Evolutionary conservation across 768 basidiomycete genomes (phyloP).

Genomic region (Macrocybe gigantea): DNA sequence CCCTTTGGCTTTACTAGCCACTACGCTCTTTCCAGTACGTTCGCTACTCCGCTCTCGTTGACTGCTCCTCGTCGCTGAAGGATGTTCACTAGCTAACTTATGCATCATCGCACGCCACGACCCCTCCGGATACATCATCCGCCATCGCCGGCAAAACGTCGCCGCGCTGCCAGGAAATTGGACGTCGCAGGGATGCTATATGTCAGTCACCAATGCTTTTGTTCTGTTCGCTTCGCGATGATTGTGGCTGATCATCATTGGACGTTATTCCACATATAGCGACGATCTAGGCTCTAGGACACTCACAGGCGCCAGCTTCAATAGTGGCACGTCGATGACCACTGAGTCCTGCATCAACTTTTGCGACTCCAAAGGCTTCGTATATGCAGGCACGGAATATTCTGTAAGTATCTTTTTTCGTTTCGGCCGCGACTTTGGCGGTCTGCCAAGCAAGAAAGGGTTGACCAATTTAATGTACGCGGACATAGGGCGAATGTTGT

Average conservation of each 20-base stretch:
- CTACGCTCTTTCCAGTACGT: slow-evolving; percentile 35
- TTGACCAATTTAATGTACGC: slow-evolving; percentile 9
- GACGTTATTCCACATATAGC: slow-evolving; percentile 22
- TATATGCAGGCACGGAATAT: slow-evolving; percentile 70
- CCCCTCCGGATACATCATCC: slow-evolving; percentile 17
- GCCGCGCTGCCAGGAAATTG: slow-evolving; percentile 45
- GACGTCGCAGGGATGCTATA: slow-evolving; percentile 57
- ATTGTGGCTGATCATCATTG: neutral
- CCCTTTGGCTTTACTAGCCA: slow-evolving; percentile 23
- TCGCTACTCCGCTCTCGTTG: slow-evolving; percentile 1
- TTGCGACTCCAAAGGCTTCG: slow-evolving; percentile 39
- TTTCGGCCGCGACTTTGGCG: neutral
- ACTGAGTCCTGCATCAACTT: slow-evolving; percentile 44
- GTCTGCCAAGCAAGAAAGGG: neutral
- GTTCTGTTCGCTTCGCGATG: too few species aligned
- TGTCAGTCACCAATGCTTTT: slow-evolving; percentile 28
- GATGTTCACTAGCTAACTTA: slow-evolving; percentile 13
- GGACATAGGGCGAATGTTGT: slow-evolving; percentile 47
- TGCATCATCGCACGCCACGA: slow-evolving; percentile 10
- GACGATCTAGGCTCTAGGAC: slow-evolving; percentile 57
- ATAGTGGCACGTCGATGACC: slow-evolving; percentile 53
- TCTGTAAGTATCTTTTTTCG: slow-evolving; percentile 15
- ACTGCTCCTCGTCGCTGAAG: slow-evolving; percentile 1
- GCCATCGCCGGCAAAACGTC: slow-evolving; percentile 30
- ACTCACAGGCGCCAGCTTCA: slow-evolving; percentile 40